These are phyloP conservation scores for Penicillium digitatum DNA, from an alignment of 2,329 filamentous ascomycete species.

Conservation along the genomic window DNA sequence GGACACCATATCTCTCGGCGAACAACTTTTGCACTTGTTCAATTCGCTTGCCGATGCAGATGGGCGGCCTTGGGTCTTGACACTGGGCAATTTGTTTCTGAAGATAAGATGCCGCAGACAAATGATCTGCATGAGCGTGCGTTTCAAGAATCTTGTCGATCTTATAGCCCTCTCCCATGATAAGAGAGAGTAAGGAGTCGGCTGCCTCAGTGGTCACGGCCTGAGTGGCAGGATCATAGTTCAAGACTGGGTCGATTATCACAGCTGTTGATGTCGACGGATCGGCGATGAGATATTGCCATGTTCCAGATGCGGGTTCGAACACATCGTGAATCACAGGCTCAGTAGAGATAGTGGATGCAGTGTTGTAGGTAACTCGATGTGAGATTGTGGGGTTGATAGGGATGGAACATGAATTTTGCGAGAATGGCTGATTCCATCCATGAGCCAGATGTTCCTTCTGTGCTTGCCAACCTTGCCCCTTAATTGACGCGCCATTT, in stretches of 20 bases:
- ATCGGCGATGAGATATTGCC: conserved; percentile 61
- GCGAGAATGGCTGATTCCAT: not conserved
- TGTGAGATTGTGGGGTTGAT: not conserved
- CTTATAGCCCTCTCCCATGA: conserved; percentile 46
- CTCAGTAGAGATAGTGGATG: not conserved
- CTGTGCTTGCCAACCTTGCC: not conserved
- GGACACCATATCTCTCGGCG: conserved; percentile 49
- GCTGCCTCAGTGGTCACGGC: conserved; percentile 51
- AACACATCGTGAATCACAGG: conserved; percentile 32
- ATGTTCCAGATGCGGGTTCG: conserved; percentile 50
- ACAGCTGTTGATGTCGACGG: conserved; percentile 47
- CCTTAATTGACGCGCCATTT: not conserved
- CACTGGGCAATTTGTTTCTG: conserved; percentile 42
- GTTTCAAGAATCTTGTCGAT: conserved; percentile 58
- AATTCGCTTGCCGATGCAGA: conserved; percentile 59
- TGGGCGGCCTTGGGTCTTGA: conserved; percentile 41
- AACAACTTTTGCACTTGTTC: conserved; percentile 53
- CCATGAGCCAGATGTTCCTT: not conserved
- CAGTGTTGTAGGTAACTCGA: conserved; percentile 9
- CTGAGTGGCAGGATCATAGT: conserved; percentile 49
- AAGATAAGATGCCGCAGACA: conserved; percentile 58
- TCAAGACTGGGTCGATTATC: conserved; percentile 61
- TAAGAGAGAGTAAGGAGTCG: conserved; percentile 48
- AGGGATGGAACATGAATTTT: not conserved
- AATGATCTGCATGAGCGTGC: conserved; percentile 51